phyloP scores from a whole-genome alignment of 257 asterid genomes.

The Petunia secreta region DNA sequence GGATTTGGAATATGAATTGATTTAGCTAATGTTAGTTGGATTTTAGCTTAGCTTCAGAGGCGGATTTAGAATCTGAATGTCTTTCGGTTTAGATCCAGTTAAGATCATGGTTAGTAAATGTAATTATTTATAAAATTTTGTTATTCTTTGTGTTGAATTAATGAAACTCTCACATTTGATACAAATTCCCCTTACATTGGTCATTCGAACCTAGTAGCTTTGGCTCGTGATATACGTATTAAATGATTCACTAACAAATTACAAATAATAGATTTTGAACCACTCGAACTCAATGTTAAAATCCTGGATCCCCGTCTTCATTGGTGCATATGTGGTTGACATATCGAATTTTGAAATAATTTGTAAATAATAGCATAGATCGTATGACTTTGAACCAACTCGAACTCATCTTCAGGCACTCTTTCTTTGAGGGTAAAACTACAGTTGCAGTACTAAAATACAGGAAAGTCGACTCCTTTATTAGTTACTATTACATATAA shows the following conservation, averaged over 20 bases:
- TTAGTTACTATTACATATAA: not conserved
- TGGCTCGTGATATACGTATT: too few species aligned
- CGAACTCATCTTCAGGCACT: not conserved
- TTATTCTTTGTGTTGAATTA: not conserved
- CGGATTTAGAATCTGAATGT: not conserved
- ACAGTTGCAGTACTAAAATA: not conserved
- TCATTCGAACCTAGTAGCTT: too few species aligned
- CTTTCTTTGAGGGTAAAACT: not conserved
- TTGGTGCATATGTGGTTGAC: not conserved
- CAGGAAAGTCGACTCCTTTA: not conserved
- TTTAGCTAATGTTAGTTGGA: conserved; percentile 20
- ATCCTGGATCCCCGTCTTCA: too few species aligned
- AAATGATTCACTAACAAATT: too few species aligned
- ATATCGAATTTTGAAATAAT: not conserved
- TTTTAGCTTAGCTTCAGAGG: not conserved
- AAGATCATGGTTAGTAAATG: not conserved
- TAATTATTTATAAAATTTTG: not conserved
- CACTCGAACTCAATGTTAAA: too few species aligned
- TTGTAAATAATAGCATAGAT: not conserved
- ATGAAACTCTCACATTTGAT: not conserved
- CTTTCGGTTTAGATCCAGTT: not conserved
- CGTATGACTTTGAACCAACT: not conserved
- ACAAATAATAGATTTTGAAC: too few species aligned
- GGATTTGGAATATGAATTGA: conserved; percentile 27
- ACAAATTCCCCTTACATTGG: not conserved